A percentile compares a stretch with the other conserved stretches of the same genome.
phyloP scores from a whole-genome alignment of 2,329 filamentous ascomycete genomes.

The Hirsutella rhossiliensis region DNA sequence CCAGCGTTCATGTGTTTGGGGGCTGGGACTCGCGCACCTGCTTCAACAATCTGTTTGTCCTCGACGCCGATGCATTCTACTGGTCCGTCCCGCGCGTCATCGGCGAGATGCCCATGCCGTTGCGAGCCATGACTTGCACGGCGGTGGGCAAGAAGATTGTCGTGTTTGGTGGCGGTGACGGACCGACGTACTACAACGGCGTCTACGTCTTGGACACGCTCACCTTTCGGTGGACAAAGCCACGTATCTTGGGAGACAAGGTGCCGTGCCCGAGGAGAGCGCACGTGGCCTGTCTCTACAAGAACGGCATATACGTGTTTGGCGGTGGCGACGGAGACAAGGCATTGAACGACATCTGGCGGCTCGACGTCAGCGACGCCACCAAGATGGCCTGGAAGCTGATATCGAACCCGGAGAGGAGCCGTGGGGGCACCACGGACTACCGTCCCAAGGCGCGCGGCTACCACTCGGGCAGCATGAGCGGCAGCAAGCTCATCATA shows the following conservation, averaged over 20 bases:
- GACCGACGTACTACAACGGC: conserved; percentile 60
- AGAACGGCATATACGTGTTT: conserved; percentile 61
- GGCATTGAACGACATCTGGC: conserved; percentile 60
- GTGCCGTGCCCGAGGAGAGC: conserved; percentile 50
- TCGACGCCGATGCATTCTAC: conserved; percentile 59
- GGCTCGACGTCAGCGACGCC: conserved; percentile 55
- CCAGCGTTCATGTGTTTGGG: conserved; percentile 56
- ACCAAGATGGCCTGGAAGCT: conserved; percentile 59
- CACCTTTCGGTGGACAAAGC: conserved; percentile 55
- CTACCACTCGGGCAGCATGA: conserved; percentile 64
- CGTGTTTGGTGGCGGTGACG: conserved; percentile 58
- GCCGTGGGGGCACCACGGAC: conserved; percentile 18
- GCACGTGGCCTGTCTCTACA: conserved; percentile 60
- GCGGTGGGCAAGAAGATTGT: conserved; percentile 60
- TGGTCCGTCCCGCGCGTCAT: conserved; percentile 54
- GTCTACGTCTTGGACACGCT: conserved; percentile 61
- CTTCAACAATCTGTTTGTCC: conserved; percentile 58
- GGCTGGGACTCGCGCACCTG: conserved; percentile 55
- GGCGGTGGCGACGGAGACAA: conserved; percentile 59
- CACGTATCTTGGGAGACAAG: conserved; percentile 45
- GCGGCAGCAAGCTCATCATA: conserved; percentile 59
- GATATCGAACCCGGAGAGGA: conserved; percentile 36
- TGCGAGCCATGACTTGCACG: conserved; percentile 61
- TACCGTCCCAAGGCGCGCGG: conserved; percentile 49
- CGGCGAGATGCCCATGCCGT: conserved; percentile 51